These are phyloP conservation scores for Scedosporium minutisporum DNA, from an alignment of 2,329 filamentous ascomycete genomes.

Conservation along the genomic window DNA sequence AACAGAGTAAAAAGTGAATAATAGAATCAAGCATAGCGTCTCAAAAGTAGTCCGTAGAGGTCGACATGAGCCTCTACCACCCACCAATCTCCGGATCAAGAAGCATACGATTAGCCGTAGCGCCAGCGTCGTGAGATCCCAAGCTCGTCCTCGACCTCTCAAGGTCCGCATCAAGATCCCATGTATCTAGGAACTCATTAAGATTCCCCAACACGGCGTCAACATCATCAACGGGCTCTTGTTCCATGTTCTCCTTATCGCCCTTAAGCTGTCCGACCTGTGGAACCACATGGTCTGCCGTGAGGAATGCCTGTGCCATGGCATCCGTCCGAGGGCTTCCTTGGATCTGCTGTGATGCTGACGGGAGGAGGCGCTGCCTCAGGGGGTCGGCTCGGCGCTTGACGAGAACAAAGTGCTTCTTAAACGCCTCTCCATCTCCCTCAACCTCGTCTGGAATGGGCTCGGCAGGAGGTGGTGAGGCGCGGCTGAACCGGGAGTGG, in stretches of 20 bases:
- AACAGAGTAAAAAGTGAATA: no score
- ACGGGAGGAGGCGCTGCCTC: constrained; percentile 27
- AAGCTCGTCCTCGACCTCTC: constrained; percentile 8
- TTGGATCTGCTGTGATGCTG: constrained; percentile 29
- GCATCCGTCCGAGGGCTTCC: constrained; percentile 31
- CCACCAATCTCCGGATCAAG: constrained; percentile 1
- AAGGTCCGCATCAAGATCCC: constrained; percentile 23
- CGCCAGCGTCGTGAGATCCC: neutral
- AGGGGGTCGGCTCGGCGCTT: constrained; percentile 23
- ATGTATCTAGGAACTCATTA: constrained; percentile 31
- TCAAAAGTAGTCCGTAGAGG: neutral
- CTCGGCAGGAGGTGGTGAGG: constrained; percentile 34
- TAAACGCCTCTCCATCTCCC: constrained; percentile 28
- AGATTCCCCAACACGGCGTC: constrained; percentile 36
- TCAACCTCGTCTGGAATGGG: constrained; percentile 23
- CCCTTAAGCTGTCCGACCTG: constrained; percentile 6
- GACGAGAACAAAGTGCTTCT: constrained; percentile 37
- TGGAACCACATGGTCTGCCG: constrained; percentile 26
- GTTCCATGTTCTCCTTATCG: constrained; percentile 8
- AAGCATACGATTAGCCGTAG: neutral
- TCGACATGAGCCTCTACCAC: neutral
- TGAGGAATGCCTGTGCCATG: constrained; percentile 39
- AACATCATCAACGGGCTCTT: constrained; percentile 26
- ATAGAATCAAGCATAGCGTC: no score
- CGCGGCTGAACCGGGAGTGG: constrained; percentile 4